These are phyloP conservation scores for Coprinopsis cinerea DNA, from an alignment of 768 basidiomycete species.

Conservation along the genomic window DNA sequence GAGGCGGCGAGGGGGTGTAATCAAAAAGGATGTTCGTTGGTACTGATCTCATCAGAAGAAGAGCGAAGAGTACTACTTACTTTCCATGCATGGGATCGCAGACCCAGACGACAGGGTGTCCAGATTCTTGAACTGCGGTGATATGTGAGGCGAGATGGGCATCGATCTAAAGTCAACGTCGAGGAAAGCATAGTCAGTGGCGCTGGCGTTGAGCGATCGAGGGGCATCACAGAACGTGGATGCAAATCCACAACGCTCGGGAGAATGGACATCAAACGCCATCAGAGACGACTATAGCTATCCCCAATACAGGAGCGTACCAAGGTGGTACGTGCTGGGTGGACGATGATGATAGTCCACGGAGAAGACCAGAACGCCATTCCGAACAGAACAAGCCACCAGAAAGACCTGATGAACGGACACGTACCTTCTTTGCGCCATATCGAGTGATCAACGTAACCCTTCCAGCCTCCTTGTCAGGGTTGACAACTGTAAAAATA, in stretches of 20 bases:
- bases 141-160: conserved; percentile 76
- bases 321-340: too few species aligned
- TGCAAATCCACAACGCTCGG: not conserved
- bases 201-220: not conserved
- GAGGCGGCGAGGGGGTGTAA: not conserved
- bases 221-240: not conserved
- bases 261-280: too few species aligned
- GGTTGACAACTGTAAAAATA: conserved; percentile 69
- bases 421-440: conserved; percentile 72
- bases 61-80: conserved; percentile 42
- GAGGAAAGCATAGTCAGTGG: not conserved
- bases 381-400: not conserved
- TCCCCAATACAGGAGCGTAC: too few species aligned
- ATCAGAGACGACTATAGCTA: too few species aligned
- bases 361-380: too few species aligned
- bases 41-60: conserved; percentile 9
- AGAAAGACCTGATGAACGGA: not conserved
- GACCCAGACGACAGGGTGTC: conserved; percentile 89
- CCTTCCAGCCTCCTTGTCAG: conserved; percentile 72
- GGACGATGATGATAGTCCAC: too few species aligned
- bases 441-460: conserved; percentile 92
- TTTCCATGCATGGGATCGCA: conserved; percentile 99
- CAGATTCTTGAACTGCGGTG: conserved; percentile 66
- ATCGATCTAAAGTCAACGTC: conserved; percentile 51
- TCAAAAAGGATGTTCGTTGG: not conserved